Conservation (phyloP, 2,329 filamentous ascomycete species). For the Aureobasidium sp. region DNA sequence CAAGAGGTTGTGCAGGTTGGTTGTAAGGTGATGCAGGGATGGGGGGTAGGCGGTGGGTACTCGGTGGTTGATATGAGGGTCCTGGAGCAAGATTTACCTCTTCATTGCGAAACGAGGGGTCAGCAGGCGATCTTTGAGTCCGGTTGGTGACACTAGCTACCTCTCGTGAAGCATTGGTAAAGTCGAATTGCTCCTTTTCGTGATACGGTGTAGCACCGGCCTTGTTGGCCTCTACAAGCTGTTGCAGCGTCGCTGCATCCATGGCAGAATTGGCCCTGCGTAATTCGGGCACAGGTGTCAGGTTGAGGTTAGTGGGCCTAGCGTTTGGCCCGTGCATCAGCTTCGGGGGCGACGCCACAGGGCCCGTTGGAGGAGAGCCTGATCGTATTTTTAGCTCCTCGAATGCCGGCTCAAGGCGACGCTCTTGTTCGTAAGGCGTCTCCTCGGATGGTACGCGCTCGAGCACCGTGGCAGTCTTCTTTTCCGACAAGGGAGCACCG, state of each 20-base stretch:
- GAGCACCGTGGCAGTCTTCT: slow-evolving; percentile 33
- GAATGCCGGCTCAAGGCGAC: slow-evolving; percentile 34
- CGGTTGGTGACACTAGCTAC: slow-evolving; percentile 36
- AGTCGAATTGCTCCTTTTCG: slow-evolving; percentile 28
- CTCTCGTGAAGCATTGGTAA: slow-evolving; percentile 20
- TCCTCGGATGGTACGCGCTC: slow-evolving; percentile 47
- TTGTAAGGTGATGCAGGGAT: slow-evolving; percentile 40
- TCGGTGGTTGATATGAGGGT: slow-evolving; percentile 18
- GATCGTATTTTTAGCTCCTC: slow-evolving; percentile 41
- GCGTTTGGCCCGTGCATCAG: slow-evolving; percentile 70
- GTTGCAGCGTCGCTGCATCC: slow-evolving; percentile 71
- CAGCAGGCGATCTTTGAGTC: slow-evolving; percentile 42
- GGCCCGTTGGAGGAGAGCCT: slow-evolving; percentile 52
- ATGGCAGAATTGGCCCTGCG: slow-evolving; percentile 76
- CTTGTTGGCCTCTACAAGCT: slow-evolving; percentile 61
- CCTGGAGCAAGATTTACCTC: slow-evolving; percentile 23
- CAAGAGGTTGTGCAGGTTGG: slow-evolving; percentile 26
- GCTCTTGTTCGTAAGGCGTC: slow-evolving; percentile 43
- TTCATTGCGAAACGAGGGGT: slow-evolving; percentile 49
- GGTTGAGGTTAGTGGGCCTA: slow-evolving; percentile 60
- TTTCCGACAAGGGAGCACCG: slow-evolving; percentile 22
- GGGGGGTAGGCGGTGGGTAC: slow-evolving; percentile 32
- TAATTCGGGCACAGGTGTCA: slow-evolving; percentile 59
- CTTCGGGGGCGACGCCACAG: slow-evolving; percentile 69
- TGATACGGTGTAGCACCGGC: slow-evolving; percentile 19